Percentiles rank a stretch among this genome's conserved stretches.
Evolutionary conservation across 1,284 basidiomycete genomes (phyloP).

Genomic region (Leccinum fuscescens): DNA sequence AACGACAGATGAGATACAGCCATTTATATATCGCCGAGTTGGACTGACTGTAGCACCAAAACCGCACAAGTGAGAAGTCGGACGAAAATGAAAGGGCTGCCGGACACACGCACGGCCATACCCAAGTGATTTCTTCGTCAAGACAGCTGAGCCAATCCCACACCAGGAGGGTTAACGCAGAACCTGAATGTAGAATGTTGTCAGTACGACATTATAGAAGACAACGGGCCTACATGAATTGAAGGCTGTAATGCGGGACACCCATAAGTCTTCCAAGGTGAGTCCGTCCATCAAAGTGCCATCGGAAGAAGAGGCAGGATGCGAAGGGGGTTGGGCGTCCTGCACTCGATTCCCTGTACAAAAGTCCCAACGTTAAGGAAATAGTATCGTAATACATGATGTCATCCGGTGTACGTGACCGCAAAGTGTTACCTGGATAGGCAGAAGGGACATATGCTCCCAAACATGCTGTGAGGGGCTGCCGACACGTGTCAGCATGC

Average conservation of each 20-base stretch:
- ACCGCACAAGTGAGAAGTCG: background rate
- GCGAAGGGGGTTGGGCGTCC: background rate
- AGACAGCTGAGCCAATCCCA: slow-evolving; percentile 16
- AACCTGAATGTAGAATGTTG: background rate
- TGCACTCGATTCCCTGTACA: background rate
- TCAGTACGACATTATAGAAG: background rate
- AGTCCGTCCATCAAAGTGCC: slow-evolving; percentile 5
- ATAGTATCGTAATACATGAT: background rate
- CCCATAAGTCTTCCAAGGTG: slow-evolving; percentile 6
- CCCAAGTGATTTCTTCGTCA: slow-evolving; percentile 14
- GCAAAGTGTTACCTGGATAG: background rate
- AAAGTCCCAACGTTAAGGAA: background rate
- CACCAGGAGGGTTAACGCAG: slow-evolving; percentile 7
- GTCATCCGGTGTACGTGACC: background rate
- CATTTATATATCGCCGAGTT: slow-evolving; percentile 7
- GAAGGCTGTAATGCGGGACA: slow-evolving; percentile 11
- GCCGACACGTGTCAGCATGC: background rate
- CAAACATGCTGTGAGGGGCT: background rate
- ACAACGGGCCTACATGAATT: slow-evolving; percentile 10
- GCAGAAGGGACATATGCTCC: background rate
- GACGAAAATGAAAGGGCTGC: background rate
- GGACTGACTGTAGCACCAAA: slow-evolving; percentile 3
- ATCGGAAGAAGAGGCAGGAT: background rate
- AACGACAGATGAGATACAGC: slow-evolving; percentile 12
- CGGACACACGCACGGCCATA: slow-evolving; percentile 11